Conservation (phyloP, 176 grass and related monocot species). For the Triticum turgidum region DNA sequence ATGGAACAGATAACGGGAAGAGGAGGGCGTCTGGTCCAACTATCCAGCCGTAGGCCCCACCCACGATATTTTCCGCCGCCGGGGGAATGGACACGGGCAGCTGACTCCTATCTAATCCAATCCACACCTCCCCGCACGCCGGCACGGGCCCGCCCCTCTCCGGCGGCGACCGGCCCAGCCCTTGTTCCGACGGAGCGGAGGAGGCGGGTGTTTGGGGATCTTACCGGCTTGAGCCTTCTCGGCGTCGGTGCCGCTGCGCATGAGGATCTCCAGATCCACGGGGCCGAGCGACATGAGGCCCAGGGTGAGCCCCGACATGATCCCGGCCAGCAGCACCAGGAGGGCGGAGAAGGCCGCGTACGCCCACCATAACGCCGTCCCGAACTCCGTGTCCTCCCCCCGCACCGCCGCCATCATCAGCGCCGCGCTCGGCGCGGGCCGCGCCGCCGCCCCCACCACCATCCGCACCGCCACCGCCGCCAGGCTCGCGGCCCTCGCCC, state of each 20-base stretch:
- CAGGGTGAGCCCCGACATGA: conserved; percentile 96
- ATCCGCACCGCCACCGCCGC: conserved; percentile 32
- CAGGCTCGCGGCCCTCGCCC: conserved; percentile 28
- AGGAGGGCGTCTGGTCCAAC: background rate
- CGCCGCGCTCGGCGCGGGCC: conserved; percentile 46
- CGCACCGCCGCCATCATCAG: conserved; percentile 7
- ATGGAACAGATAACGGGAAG: too few relatives aligned
- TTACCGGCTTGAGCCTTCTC: conserved; percentile 92
- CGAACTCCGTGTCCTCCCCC: conserved; percentile 74
- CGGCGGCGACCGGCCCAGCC: background rate
- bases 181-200: background rate
- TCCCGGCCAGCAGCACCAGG: conserved; percentile 94
- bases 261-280: conserved; percentile 96
- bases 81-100: too few relatives aligned
- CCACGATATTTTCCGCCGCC: background rate
- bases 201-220: background rate
- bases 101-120: background rate
- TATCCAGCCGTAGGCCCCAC: too few relatives aligned
- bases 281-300: conserved; percentile 96
- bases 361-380: conserved; percentile 57
- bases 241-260: conserved; percentile 74
- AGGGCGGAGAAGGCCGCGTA: conserved; percentile 73
- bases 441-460: conserved; percentile 47
- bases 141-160: background rate
- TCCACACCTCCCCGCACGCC: too few relatives aligned